These are phyloP conservation scores for Leptographium radiaticola DNA, from an alignment of 2,329 filamentous ascomycete genomes.

Conservation along the genomic window DNA sequence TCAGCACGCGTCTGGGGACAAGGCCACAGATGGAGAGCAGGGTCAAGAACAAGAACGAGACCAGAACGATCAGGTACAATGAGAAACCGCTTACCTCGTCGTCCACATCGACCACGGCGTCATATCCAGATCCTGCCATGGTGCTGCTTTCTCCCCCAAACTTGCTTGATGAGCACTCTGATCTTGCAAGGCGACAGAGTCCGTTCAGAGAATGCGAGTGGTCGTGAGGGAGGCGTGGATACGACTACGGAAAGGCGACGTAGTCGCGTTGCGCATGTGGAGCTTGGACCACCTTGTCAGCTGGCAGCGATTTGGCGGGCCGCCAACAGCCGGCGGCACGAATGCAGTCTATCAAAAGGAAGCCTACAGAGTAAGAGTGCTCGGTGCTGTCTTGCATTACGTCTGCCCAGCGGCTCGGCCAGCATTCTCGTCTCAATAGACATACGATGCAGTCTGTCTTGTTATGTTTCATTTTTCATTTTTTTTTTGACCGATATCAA, in stretches of 20 bases:
- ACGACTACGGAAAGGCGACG: constrained; percentile 1
- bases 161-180: not conserved
- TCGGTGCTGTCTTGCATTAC: too few relatives aligned
- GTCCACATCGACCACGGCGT: constrained; percentile 95
- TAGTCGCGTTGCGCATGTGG: constrained; percentile 6
- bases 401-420: not conserved
- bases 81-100: constrained; percentile 55
- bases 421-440: not conserved
- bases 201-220: not conserved
- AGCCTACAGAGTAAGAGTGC: not conserved
- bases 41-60: not conserved
- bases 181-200: too few relatives aligned
- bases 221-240: not conserved
- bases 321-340: not conserved
- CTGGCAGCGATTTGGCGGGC: not conserved
- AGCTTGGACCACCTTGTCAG: constrained; percentile 2
- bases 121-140: constrained; percentile 82
- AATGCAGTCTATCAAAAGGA: too few relatives aligned
- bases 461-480: not conserved
- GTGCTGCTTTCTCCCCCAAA: constrained; percentile 2
- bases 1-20: constrained; percentile 10
- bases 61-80: not conserved
- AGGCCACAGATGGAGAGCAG: not conserved
- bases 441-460: not conserved
- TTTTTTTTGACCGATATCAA: constrained; percentile 4